Evolutionary conservation across 1,284 basidiomycete genomes (phyloP), one percentile per base, ranked within the genome.

Genomic region (Heliocybe sulcata): DNA sequence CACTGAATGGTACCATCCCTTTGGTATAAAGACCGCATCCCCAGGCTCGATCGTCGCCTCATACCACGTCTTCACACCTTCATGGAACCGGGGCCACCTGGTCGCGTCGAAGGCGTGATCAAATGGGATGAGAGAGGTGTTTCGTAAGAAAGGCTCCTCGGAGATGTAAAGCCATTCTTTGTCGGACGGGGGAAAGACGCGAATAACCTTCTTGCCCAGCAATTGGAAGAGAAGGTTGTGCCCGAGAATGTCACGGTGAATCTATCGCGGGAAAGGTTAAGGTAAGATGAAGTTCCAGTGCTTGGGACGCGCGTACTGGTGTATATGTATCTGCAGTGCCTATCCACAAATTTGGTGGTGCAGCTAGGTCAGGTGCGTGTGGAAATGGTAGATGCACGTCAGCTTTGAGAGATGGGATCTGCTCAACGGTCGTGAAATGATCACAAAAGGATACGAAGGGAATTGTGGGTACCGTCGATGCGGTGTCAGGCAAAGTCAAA

Each of bases 1-100:
- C n/a, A 53, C 52, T 19, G 35, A 42, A 45, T 53, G 52, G 27
- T 53, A 53, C 20, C 26, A 53, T 12, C 52, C 52, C 33, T 45
- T 38, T 11, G 52, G 52, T 26, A 53, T 53, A 35, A 53, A 53
- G 10, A 53, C 19, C 23, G 33, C 23, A 10, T 53, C 8, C 14
- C 52, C 52, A 12, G 52, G 52, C 9, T 26, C 27, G 20, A 53
- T 45, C n/a, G 38, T 53, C 20, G 3, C 19, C 35, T 53, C 35
- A 12, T 35, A 53, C 26, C 52, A 33, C 10, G n/a, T 31, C 19
- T 38, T 31, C 19, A 53, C 20, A 22, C 25, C 50, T n/a, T 38
- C 33, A 10, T n/a, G 9, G 38, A 53, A 53, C 23, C 29, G 38
- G 8, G 52, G 52, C 27, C 23, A 53, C 38, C 23, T 19, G 20